A percentile compares a stretch with the other conserved stretches of the same genome.
Evolutionary conservation across 2,329 filamentous ascomycete genomes (phyloP).

Genomic region (Fusarium sp.): DNA sequence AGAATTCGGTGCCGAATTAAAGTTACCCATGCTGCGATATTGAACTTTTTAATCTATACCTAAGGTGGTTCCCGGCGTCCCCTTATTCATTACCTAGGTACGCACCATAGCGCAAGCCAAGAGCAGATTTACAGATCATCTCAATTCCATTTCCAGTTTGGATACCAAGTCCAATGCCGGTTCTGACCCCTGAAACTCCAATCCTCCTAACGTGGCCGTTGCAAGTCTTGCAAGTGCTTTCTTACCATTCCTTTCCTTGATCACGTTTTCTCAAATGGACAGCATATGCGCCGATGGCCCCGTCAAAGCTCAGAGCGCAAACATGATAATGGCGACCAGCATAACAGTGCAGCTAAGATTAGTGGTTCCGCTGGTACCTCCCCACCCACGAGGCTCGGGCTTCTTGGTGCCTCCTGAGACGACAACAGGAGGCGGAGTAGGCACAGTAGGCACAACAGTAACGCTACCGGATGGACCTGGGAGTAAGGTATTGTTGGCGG

Average conservation of each 20-base stretch:
- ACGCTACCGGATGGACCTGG: constrained; percentile 40
- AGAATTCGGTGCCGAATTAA: neutral
- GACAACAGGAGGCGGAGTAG: constrained; percentile 44
- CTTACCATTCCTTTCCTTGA: neutral
- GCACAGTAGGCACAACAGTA: constrained; percentile 30
- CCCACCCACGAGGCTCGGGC: constrained; percentile 44
- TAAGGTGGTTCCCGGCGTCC: constrained; percentile 27
- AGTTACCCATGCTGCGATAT: constrained; percentile 11
- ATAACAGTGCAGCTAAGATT: constrained; percentile 50
- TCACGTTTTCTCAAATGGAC: neutral
- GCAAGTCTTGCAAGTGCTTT: constrained; percentile 9
- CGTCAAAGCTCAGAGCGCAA: constrained; percentile 43
- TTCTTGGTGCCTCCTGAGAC: constrained; percentile 48
- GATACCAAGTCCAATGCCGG: constrained; percentile 32
- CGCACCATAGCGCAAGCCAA: constrained; percentile 32
- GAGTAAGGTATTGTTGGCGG: constrained; percentile 43
- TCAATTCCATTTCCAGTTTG: constrained; percentile 38
- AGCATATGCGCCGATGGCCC: neutral
- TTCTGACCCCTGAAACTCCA: constrained; percentile 24
- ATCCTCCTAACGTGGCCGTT: constrained; percentile 17
- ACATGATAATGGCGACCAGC: constrained; percentile 48
- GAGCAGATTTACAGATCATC: constrained; percentile 29
- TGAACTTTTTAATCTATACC: constrained; percentile 30
- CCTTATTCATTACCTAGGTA: constrained; percentile 41
- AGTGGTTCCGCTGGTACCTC: constrained; percentile 43